Evolutionary conservation across 768 basidiomycete species (phyloP).

Genomic region (Tylopilus balloui): DNA sequence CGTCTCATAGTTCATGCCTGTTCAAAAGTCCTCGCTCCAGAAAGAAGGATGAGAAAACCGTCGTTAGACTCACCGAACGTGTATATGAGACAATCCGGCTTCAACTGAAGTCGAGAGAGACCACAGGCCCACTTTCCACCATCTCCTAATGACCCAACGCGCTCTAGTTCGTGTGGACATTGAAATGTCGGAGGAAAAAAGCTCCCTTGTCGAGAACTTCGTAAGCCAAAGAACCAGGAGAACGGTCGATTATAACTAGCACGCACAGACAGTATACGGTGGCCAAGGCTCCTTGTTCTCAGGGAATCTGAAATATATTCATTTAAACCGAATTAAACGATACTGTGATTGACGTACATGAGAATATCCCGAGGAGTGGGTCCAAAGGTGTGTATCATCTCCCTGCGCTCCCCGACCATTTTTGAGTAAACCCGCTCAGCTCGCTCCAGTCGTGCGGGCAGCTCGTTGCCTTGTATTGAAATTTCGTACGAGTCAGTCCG

Average conservation of each 20-base stretch:
- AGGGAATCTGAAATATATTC: constrained; percentile 42
- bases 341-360: constrained; percentile 27
- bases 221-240: constrained; percentile 1
- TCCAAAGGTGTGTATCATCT: constrained; percentile 52
- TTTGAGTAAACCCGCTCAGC: constrained; percentile 46
- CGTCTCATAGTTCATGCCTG: constrained; percentile 54
- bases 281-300: constrained; percentile 50
- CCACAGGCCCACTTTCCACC: constrained; percentile 74
- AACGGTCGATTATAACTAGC: not conserved
- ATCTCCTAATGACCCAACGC: constrained; percentile 51
- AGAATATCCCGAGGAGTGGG: constrained; percentile 44
- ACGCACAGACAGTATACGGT: constrained; percentile 54
- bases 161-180: constrained; percentile 42
- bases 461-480: constrained; percentile 30
- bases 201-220: constrained; percentile 33
- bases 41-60: not conserved
- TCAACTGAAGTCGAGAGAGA: constrained; percentile 47
- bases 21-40: not conserved
- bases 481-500: constrained; percentile 21
- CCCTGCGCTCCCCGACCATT: constrained; percentile 38
- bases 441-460: constrained; percentile 39
- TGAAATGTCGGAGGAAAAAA: constrained; percentile 43
- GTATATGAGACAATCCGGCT: constrained; percentile 56
- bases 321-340: constrained; percentile 2
- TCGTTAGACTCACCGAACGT: constrained; percentile 44